Base-by-base conservation (phyloP, 352 stramenopile genomes). In the Blastocystis sp. region DNA sequence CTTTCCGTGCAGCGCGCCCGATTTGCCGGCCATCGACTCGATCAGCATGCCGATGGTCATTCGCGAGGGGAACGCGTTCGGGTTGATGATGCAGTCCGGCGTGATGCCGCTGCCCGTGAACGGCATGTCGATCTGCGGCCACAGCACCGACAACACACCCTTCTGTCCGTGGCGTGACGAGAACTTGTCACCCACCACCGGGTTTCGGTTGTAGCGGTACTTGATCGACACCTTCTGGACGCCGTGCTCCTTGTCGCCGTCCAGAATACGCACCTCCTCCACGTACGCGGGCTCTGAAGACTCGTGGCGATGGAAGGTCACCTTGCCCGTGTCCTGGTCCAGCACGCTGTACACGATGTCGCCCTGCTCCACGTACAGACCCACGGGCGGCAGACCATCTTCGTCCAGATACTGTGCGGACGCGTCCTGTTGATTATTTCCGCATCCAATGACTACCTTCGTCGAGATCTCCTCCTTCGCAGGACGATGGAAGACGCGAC, bases 151-250 rank as follows among this genome's bases (percentile, higher is more conserved):
- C 87, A 98, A 91, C 24, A 98, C 95, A 89, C 96, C 96, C 89
- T 99, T 99, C 90, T 99, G 96, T 72, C 96, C 96, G 90, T 99
- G 96, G 81, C 96, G 93, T 86, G 92, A 97, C 42, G 93, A 97
- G 88, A 99, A 99, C 89, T 99, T 99, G 90, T 99, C 97, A 84
- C 97, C 96, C 84, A 99, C 98, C 38, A 97, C 94, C 71, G 97
- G 97, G 90, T 99, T 99, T 87, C 97, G 92, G 87, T 94, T 95
- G 89, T 97, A 98, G 44, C 97, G 93, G 34, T 99, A 90, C 73
- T 97, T 99, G 57, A 99, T 93, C 63, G 91, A 92, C 18, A 93
- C 93, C 87, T 96, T 94, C 42, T 90, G 91, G 75, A 94, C 90
- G 56, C 92, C 91, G 90, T 91, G 36, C 93, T 81, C 59, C 27